Evolutionary conservation across 495 filamentous ascomycete species (phyloP), one percentile per base, ranked within the genome.

Genomic region (Penicillium egyptiacum): DNA sequence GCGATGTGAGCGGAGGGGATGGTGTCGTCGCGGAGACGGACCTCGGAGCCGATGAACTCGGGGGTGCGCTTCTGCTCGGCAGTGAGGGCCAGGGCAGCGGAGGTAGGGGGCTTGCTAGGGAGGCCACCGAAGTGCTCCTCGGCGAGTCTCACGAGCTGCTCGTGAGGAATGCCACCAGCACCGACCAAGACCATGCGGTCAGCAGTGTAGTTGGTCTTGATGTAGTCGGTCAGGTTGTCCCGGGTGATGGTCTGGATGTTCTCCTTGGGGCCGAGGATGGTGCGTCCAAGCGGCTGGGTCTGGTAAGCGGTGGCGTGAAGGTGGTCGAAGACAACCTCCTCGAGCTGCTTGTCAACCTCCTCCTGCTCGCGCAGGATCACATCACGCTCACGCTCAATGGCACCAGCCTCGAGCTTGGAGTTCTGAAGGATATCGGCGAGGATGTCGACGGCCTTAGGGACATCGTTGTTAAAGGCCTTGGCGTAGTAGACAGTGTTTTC

Each of bases 401-500:
- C 92, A 61, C 79, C 73, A 60, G 85, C 76, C 76, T 99, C 94
- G 57, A 99, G 90, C 81, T 94, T 96, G 55, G 94, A 98, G 85
- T 98, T 92, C 75, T 98, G 94, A 35, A 99, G 88, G 73, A 99
- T 99, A 72, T 99, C 94, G 77, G 95, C 86, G 53, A 99, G 90
- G 73, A 99, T 98, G 73, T 98, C 89, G 73, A 99, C 94, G 67
- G 88, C 87, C 71, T 90, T 88, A 65, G 93, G 92, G 55, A 97
- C 91, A 74, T 99, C 94, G 74, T 86, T 83, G 81, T 98, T 99
- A 80, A 99, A 96, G 59, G 95, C 86, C 79, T 97, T 96, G 77
- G 95, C 94, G 76, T 97, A 99, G 83, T 99, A 98, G 70, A 98
- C 94, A 62, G 94, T 98, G 83, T 96, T 96, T 80, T 98, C 94